Base-by-base conservation (phyloP, 257 asterid genomes). In the Agastache rugosa region DNA sequence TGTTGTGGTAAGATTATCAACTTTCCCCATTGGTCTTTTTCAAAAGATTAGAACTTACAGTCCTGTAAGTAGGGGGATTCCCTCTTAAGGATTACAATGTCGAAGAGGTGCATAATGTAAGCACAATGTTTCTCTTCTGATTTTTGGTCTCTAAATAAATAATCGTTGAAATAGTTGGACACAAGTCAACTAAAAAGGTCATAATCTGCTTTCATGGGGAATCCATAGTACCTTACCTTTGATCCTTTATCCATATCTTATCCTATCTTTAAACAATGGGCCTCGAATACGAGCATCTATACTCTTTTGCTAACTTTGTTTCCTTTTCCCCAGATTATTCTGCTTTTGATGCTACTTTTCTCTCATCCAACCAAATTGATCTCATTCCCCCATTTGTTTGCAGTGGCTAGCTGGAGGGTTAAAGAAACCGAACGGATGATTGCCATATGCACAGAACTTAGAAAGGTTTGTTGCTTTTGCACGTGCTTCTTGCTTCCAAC, bases 341-440 rank as follows among this genome's bases (percentile, higher is more conserved):
- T n/a, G 31, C 68, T 27, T 56, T 71, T 12, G 29, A 41, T 50
- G 20, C 47, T 73, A 31, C 54, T 50, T 61, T 37, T 35, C 67
- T 16, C 27, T 12, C 37, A 31, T 66, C 47, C 42, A 45, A 42
- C 17, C 10, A 59, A 53, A 68, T 22, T 42, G 47, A 23, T 17
- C 29, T 62, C 41, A 45, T 14, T 58, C 55, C 62, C n/a, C 11
- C 31, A 17, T 63, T 42, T 71, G 41, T 59, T 77, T 25, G 35
- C 88, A 92, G 99, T 95, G 88, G 99, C 98, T 56, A 95, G 99
- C 89, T 95, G 99, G 99, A 95, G 99, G 81, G 99, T 93, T 37
- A 93, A 93, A 90, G 98, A 93, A 88, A 90, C 97, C 0, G 98
- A 93, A 78, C 85, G 97, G 67, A 93, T 93, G 98, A 91, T 93